These are phyloP conservation scores for Exophiala phaeomuriformis DNA, from an alignment of 2,329 filamentous ascomycete species.

Conservation along the genomic window DNA sequence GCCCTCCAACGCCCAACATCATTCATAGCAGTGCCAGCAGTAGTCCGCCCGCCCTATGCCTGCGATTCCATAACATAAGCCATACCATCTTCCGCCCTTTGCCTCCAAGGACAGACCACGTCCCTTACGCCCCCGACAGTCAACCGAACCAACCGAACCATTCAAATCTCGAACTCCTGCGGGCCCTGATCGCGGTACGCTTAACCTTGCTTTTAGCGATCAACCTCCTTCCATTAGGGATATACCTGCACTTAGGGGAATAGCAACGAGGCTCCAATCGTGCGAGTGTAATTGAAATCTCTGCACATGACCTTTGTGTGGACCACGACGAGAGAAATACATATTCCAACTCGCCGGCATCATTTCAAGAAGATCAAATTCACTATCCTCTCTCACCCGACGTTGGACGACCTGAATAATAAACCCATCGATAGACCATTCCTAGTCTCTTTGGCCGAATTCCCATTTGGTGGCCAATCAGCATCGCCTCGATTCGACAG, in stretches of 20 bases:
- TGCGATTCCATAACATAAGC: not conserved
- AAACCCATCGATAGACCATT: not conserved
- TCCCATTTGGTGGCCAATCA: constrained; percentile 15
- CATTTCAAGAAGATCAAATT: not conserved
- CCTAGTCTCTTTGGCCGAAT: not conserved
- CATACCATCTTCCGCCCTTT: not conserved
- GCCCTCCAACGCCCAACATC: too few relatives aligned
- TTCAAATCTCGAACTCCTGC: not conserved
- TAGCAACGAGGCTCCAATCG: constrained; percentile 17
- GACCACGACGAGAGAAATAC: constrained; percentile 6
- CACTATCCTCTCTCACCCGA: not conserved
- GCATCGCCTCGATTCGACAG: constrained; percentile 2
- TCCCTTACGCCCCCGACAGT: constrained; percentile 5
- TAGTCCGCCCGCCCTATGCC: not conserved
- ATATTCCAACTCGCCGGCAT: constrained; percentile 10
- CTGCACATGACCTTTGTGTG: constrained; percentile 25
- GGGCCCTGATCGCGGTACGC: constrained; percentile 9
- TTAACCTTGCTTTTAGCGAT: constrained; percentile 26
- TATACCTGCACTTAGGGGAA: constrained; percentile 26
- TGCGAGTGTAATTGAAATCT: constrained; percentile 17
- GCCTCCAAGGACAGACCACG: not conserved
- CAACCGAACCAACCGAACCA: constrained; percentile 1
- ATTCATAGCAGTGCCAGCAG: too few relatives aligned
- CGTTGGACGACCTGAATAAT: not conserved
- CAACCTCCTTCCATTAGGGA: constrained; percentile 26